Conservation (phyloP, 768 basidiomycete genomes). For the Calocybe cyanea region DNA sequence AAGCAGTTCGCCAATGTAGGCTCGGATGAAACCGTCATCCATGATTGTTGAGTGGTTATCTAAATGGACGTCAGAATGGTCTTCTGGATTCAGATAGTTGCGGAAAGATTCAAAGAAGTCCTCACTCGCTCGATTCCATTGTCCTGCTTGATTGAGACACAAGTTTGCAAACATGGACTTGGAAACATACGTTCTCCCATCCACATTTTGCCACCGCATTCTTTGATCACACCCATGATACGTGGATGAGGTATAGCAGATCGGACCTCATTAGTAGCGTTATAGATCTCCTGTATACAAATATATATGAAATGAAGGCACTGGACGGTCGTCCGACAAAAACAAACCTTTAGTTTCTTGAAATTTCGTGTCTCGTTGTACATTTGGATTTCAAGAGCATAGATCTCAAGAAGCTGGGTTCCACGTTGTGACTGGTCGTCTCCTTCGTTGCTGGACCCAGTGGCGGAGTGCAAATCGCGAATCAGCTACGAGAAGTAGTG, state of each 20-base stretch:
- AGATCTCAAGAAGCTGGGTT: conserved; percentile 92
- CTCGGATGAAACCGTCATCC: conserved; percentile 90
- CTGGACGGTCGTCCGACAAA: background rate
- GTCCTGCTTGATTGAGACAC: conserved; percentile 45
- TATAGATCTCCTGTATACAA: conserved; percentile 83
- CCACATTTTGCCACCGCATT: conserved; percentile 99
- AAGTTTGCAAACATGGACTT: background rate
- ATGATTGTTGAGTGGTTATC: conserved; percentile 95
- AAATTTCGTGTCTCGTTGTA: conserved; percentile 94
- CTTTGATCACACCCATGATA: conserved; percentile 98
- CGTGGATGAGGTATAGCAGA: conserved; percentile 97
- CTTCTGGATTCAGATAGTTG: conserved; percentile 95
- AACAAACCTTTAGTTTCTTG: conserved; percentile 85
- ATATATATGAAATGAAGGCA: background rate
- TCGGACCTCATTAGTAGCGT: conserved; percentile 86
- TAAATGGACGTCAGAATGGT: conserved; percentile 71
- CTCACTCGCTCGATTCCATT: conserved; percentile 95
- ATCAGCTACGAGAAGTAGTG: conserved; percentile 51
- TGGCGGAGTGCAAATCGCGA: conserved; percentile 69
- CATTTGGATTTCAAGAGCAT: conserved; percentile 99
- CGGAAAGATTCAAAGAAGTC: conserved; percentile 99
- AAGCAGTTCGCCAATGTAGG: conserved; percentile 95
- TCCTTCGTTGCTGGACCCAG: conserved; percentile 54
- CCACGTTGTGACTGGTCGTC: conserved; percentile 91
- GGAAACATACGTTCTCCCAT: conserved; percentile 87